Conservation (phyloP, 2,329 filamentous ascomycete species). For the Paradendryphiella salina region DNA sequence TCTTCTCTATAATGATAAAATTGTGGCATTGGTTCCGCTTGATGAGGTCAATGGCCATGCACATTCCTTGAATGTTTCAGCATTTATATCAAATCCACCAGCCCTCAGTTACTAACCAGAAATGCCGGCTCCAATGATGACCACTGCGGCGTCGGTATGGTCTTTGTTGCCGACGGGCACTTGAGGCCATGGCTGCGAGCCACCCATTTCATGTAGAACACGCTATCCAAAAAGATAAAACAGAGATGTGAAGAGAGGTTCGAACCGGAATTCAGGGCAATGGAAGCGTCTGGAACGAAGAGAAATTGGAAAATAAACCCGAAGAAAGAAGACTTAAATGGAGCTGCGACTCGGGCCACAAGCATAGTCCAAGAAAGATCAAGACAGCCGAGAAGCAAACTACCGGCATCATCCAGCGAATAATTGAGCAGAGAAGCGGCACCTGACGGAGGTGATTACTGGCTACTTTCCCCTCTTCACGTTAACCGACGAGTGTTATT, state of each 20-base stretch:
- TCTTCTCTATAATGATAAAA: conserved; percentile 62
- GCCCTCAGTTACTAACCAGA: conserved; percentile 46
- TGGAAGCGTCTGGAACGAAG: too few relatives aligned
- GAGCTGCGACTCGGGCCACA: neutral
- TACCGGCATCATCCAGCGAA: neutral
- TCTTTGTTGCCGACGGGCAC: conserved; percentile 55
- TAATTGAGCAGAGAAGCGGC: neutral
- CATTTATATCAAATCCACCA: too few relatives aligned
- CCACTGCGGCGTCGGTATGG: conserved; percentile 57
- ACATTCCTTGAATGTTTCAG: conserved; percentile 49
- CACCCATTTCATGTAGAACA: conserved; percentile 39
- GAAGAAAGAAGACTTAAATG: neutral
- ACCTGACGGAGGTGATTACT: neutral
- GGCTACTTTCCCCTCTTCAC: conserved; percentile 2
- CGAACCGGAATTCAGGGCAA: too few relatives aligned
- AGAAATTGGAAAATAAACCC: neutral
- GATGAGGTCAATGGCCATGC: conserved; percentile 61
- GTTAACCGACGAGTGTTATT: neutral
- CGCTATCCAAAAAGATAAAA: neutral
- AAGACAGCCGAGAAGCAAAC: neutral
- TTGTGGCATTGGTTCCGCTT: conserved; percentile 57
- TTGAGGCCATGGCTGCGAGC: conserved; percentile 51
- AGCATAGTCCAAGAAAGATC: neutral
- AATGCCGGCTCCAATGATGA: conserved; percentile 62
- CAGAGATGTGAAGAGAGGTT: too few relatives aligned